Evolutionary conservation across 805 yeast species (phyloP).

Genomic region (Candida insectalens): DNA sequence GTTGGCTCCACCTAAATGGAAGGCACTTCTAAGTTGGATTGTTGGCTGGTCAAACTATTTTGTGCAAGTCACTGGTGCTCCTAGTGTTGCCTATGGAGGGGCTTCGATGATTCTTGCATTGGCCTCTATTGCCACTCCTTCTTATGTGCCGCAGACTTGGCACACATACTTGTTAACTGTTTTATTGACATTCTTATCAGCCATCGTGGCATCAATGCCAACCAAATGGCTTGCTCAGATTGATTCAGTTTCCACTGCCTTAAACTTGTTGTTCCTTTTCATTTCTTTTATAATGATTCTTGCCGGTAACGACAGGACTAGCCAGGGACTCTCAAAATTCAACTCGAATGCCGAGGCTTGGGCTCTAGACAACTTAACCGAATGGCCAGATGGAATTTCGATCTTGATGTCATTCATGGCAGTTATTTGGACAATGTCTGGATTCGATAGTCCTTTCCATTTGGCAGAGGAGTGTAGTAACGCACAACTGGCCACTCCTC

Average conservation of each 20-base stretch:
- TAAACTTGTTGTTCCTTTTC: slow-evolving; percentile 37
- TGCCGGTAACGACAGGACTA: slow-evolving; percentile 33
- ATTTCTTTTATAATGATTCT: slow-evolving; percentile 44
- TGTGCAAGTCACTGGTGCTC: slow-evolving; percentile 52
- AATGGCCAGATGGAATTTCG: slow-evolving; percentile 51
- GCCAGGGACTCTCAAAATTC: slow-evolving; percentile 32
- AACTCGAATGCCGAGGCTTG: slow-evolving; percentile 40
- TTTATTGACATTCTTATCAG: slow-evolving; percentile 38
- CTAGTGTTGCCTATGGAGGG: slow-evolving; percentile 49
- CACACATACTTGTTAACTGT: slow-evolving; percentile 41
- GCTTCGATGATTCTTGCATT: slow-evolving; percentile 49
- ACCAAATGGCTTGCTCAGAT: slow-evolving; percentile 45
- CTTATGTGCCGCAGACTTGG: slow-evolving; percentile 34
- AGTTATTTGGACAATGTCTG: slow-evolving; percentile 62
- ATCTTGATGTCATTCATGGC: slow-evolving; percentile 46
- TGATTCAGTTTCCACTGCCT: slow-evolving; percentile 38
- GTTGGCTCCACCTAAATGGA: slow-evolving; percentile 44
- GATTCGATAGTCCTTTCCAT: slow-evolving; percentile 67
- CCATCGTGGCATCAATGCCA: slow-evolving; percentile 39
- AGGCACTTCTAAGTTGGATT: slow-evolving; percentile 47
- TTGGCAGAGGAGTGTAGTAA: slow-evolving; percentile 60
- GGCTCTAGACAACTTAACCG: slow-evolving; percentile 45
- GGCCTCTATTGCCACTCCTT: slow-evolving; percentile 29
- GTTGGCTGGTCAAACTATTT: slow-evolving; percentile 58
- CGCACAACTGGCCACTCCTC: slow-evolving; percentile 55